Conservation (phyloP, 306 rosid genomes). For the Notholithocarpus densiflorus region DNA sequence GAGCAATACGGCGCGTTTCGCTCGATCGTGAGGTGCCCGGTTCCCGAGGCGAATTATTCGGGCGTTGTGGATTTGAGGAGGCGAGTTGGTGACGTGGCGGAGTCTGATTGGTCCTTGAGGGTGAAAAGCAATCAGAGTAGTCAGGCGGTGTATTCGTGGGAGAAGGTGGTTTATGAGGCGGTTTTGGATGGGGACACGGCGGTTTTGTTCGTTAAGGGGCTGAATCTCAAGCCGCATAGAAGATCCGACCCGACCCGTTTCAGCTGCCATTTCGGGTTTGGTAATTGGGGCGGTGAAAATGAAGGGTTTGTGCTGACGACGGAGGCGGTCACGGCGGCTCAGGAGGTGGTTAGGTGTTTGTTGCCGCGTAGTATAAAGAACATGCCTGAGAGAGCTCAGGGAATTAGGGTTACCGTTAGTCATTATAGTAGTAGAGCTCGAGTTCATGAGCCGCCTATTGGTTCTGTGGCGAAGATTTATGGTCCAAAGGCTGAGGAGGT, state of each 20-base stretch:
- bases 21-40: slow-evolving; percentile 73
- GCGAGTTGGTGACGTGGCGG: slow-evolving; percentile 30
- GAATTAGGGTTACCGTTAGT: slow-evolving; percentile 63
- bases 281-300: slow-evolving; percentile 23
- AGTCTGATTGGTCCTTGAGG: slow-evolving; percentile 20
- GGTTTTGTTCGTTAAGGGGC: slow-evolving; percentile 77
- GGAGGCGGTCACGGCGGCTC: slow-evolving; percentile 68
- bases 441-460: slow-evolving; percentile 35
- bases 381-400: slow-evolving; percentile 43
- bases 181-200: slow-evolving; percentile 63
- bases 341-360: slow-evolving; percentile 77
- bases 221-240: slow-evolving; percentile 80
- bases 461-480: slow-evolving; percentile 61
- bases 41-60: slow-evolving; percentile 45
- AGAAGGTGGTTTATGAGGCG: slow-evolving; percentile 77
- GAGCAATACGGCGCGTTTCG: slow-evolving; percentile 59
- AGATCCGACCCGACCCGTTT: slow-evolving; percentile 66
- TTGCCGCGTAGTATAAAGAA: slow-evolving; percentile 52
- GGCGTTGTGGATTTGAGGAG: slow-evolving; percentile 44
- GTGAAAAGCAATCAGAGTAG: slow-evolving; percentile 9
- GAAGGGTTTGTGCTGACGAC: slow-evolving; percentile 39
- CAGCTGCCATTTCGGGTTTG: slow-evolving; percentile 63
- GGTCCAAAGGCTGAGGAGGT: slow-evolving; percentile 1
- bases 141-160: slow-evolving; percentile 48
- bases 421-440: slow-evolving; percentile 23